Percentiles rank a stretch among this genome's conserved stretches.
Conservation (phyloP, 352 stramenopile genomes). For the Phytophthora fragariaefolia region DNA sequence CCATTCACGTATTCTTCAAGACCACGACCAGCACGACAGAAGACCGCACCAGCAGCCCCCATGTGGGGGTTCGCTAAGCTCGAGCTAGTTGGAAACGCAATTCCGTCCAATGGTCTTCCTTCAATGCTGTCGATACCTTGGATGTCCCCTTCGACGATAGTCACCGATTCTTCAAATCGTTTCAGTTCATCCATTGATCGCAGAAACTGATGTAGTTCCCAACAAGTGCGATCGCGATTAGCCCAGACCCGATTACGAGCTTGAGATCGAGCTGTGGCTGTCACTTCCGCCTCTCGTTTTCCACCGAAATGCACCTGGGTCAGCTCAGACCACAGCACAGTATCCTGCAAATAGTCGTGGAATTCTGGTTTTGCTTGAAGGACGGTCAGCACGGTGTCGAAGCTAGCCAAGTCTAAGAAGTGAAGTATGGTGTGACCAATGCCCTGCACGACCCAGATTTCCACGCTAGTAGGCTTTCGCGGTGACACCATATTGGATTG, state of each 20-base stretch:
- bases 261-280: neutral
- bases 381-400: conserved; percentile 2
- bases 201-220: conserved; percentile 38
- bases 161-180: conserved; percentile 33
- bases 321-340: conserved; percentile 42
- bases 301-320: conserved; percentile 28
- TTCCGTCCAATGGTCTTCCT: conserved; percentile 42
- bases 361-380: conserved; percentile 10
- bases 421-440: conserved; percentile 3
- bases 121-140: conserved; percentile 29
- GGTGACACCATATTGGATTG: no score
- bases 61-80: conserved; percentile 43
- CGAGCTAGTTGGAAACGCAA: conserved; percentile 54
- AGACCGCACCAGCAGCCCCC: conserved; percentile 46
- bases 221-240: conserved; percentile 16
- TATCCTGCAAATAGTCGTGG: conserved; percentile 28
- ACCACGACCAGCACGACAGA: conserved; percentile 47
- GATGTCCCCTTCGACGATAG: conserved; percentile 41
- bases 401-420: conserved; percentile 1
- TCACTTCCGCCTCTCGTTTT: conserved; percentile 14
- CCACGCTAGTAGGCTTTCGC: neutral
- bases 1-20: no score
- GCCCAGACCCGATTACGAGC: conserved; percentile 19
- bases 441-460: conserved; percentile 2
- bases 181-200: conserved; percentile 26